phyloP scores from a whole-genome alignment of 768 basidiomycete genomes.

The Naganishia randhawae region DNA sequence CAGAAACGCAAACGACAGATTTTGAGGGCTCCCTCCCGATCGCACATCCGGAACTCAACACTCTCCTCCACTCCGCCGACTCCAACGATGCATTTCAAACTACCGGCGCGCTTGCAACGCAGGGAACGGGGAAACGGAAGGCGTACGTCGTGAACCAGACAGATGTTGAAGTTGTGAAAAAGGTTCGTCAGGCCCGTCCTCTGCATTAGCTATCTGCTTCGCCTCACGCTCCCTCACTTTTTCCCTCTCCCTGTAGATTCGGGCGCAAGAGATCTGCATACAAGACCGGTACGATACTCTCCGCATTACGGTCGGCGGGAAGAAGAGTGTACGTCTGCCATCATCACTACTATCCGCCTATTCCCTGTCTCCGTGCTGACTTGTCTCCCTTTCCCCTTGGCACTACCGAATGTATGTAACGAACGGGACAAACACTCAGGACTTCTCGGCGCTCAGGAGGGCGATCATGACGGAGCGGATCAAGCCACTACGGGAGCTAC shows the following conservation, averaged over 20 bases:
- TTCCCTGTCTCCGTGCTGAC: not conserved
- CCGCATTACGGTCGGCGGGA: constrained; percentile 32
- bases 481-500: constrained; percentile 23
- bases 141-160: constrained; percentile 72
- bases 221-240: not conserved
- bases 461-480: constrained; percentile 21
- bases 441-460: constrained; percentile 21
- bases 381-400: too few relatives aligned
- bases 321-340: constrained; percentile 13
- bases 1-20: constrained; percentile 16
- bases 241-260: constrained; percentile 47
- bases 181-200: constrained; percentile 33
- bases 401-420: not conserved
- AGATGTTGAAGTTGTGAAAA: constrained; percentile 82
- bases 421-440: too few relatives aligned
- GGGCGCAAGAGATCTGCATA: constrained; percentile 43
- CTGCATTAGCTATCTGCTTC: not conserved
- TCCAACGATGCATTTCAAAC: constrained; percentile 21
- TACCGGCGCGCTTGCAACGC: constrained; percentile 46
- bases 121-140: constrained; percentile 60
- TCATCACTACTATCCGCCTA: too few relatives aligned
- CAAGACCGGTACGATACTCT: constrained; percentile 57
- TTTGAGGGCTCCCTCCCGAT: constrained; percentile 48
- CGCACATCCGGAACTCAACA: constrained; percentile 34
- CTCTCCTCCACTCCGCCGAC: constrained; percentile 27